Conservation (phyloP, 768 basidiomycete species). For the Tricholoma hemisulphureum region DNA sequence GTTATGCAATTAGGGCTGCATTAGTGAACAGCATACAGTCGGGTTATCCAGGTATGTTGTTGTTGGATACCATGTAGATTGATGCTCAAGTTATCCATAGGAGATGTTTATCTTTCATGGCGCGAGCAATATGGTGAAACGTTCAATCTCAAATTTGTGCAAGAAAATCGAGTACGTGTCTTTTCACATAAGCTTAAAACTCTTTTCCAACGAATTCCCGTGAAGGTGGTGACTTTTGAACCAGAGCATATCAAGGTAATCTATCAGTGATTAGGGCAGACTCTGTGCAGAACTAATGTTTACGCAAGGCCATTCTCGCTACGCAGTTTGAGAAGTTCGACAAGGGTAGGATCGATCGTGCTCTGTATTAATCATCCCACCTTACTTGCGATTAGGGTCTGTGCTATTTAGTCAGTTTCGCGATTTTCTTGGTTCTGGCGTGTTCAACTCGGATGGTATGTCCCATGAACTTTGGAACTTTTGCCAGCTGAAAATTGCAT, state of each 20-base stretch:
- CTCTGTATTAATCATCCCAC: conserved; percentile 15
- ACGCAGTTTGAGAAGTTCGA: conserved; percentile 38
- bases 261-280: neutral
- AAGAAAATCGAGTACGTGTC: conserved; percentile 29
- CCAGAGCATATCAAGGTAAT: conserved; percentile 38
- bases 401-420: conserved; percentile 23
- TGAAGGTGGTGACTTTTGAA: conserved; percentile 44
- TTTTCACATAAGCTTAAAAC: neutral
- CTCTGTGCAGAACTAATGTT: neutral
- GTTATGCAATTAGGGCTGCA: conserved; percentile 19
- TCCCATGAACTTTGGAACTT: neutral
- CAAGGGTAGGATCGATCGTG: conserved; percentile 25
- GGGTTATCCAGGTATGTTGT: conserved; percentile 35
- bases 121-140: conserved; percentile 23
- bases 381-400: conserved; percentile 25
- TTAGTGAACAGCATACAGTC: conserved; percentile 23
- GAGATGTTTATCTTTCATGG: conserved; percentile 26
- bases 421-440: conserved; percentile 50
- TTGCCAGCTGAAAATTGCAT: neutral
- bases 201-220: neutral
- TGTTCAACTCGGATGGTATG: conserved; percentile 58
- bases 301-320: conserved; percentile 31
- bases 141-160: conserved; percentile 26
- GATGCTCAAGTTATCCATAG: conserved; percentile 21
- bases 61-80: neutral